Percentiles rank a stretch among this genome's conserved stretches.
Evolutionary conservation across 306 rosid genomes (phyloP).

Genomic region (Lotus japonicus): DNA sequence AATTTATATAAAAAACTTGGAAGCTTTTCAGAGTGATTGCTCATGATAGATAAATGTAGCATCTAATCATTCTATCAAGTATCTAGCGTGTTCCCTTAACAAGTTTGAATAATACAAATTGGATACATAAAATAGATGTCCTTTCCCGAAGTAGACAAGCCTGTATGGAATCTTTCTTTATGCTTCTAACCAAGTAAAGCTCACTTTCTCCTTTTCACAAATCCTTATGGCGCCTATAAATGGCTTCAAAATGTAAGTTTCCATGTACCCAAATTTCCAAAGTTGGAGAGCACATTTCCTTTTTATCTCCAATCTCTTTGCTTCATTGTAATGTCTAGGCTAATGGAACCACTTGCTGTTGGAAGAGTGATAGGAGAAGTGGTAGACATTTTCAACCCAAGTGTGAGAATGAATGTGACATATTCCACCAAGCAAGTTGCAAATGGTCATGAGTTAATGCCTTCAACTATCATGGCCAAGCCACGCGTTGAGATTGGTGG

Average conservation of each 20-base stretch:
- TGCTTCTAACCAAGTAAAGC: slow-evolving; percentile 19
- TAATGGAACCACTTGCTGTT: slow-evolving; percentile 47
- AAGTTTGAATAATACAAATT: slow-evolving; percentile 20
- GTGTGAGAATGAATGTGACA: slow-evolving; percentile 59
- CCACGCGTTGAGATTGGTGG: slow-evolving; percentile 87
- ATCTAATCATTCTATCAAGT: neutral
- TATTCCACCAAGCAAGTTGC: slow-evolving; percentile 59
- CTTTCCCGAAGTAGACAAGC: slow-evolving; percentile 30
- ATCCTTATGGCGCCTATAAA: slow-evolving; percentile 40
- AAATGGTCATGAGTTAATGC: slow-evolving; percentile 79
- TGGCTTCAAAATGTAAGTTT: slow-evolving; percentile 20
- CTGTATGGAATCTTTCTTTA: slow-evolving; percentile 28
- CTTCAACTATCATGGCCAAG: slow-evolving; percentile 42
- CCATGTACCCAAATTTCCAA: slow-evolving; percentile 13
- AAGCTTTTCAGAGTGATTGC: neutral
- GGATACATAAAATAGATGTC: slow-evolving; percentile 15
- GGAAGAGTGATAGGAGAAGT: slow-evolving; percentile 94
- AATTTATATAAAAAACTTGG: neutral
- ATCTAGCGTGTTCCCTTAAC: slow-evolving; percentile 12
- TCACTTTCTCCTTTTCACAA: neutral
- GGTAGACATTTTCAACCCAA: slow-evolving; percentile 70
- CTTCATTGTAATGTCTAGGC: slow-evolving; percentile 38
- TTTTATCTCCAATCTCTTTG: neutral
- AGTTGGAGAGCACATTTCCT: neutral
- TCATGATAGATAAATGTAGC: no score